Evolutionary conservation across 2,329 filamentous ascomycete species (phyloP).

Genomic region (Colletotrichum zoysiae): DNA sequence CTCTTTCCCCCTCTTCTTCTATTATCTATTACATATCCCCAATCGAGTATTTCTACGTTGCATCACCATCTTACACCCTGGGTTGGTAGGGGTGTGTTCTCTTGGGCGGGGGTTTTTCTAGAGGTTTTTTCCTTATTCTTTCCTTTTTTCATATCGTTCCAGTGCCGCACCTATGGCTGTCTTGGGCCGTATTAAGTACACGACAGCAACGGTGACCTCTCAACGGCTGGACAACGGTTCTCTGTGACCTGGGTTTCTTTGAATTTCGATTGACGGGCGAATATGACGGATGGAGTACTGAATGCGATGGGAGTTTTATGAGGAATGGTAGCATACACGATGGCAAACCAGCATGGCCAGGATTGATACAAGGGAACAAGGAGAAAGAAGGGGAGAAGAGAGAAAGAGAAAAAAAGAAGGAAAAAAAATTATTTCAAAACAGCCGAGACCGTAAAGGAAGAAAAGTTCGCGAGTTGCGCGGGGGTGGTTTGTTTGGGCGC

Average conservation of each 20-base stretch:
- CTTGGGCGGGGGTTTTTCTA: not conserved
- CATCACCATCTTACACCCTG: conserved; percentile 34
- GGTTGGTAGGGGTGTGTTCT: conserved; percentile 31
- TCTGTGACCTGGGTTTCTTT: conserved; percentile 5
- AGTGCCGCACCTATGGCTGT: not conserved
- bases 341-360: not conserved
- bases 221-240: conserved; percentile 10
- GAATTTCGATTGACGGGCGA: not conserved
- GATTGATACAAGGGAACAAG: not conserved
- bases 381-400: not conserved
- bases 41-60: conserved; percentile 41
- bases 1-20: conserved; percentile 20
- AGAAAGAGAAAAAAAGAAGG: conserved; percentile 5
- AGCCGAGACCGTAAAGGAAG: not conserved
- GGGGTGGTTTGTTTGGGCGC: too few relatives aligned
- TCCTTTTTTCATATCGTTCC: not conserved
- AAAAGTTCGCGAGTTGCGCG: not conserved
- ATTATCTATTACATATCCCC: conserved; percentile 39
- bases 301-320: conserved; percentile 13
- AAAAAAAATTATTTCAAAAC: not conserved
- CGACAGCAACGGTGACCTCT: conserved; percentile 17
- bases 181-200: conserved; percentile 24
- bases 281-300: not conserved
- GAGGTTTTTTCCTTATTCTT: not conserved
- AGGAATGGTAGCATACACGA: conserved; percentile 13